Conservation (phyloP, 441 rosid species). For the Omphalea diandra region DNA sequence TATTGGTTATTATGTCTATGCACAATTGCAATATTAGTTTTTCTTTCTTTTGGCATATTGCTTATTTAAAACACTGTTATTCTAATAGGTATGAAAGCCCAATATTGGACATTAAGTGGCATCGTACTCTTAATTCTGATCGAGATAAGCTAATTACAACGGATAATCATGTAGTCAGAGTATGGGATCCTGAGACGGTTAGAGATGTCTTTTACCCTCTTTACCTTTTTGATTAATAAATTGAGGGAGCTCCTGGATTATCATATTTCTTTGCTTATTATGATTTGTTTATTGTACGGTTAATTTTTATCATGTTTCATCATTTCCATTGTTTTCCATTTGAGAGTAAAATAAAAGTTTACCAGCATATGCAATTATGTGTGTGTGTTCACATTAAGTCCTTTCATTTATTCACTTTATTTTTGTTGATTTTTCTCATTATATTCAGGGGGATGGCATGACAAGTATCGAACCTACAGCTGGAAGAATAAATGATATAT, state of each 20-base stretch:
- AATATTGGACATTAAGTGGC: conserved; percentile 91
- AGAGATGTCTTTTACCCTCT: conserved; percentile 16
- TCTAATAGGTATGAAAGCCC: conserved; percentile 81
- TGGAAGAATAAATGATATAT: conserved; percentile 81
- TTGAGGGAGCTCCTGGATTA: not conserved
- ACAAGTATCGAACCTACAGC: conserved; percentile 89
- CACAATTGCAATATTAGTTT: not conserved
- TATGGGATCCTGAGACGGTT: conserved; percentile 97
- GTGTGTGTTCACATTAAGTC: no score
- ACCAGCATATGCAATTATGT: not conserved
- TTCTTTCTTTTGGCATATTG: conserved; percentile 16
- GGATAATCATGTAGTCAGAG: conserved; percentile 77
- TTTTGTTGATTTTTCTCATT: conserved; percentile 16
- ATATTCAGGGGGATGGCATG: conserved; percentile 74
- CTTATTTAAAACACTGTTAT: conserved; percentile 18
- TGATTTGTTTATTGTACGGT: no score
- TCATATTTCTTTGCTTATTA: not conserved
- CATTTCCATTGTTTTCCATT: no score
- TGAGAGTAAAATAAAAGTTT: not conserved
- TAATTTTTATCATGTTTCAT: no score
- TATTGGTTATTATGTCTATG: conserved; percentile 2
- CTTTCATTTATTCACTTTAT: no score
- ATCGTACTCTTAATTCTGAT: conserved; percentile 70
- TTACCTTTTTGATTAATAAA: not conserved
- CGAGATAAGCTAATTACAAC: conserved; percentile 72